These are phyloP conservation scores for Boletus rex-veris DNA, from an alignment of 768 basidiomycete species.

Conservation along the genomic window DNA sequence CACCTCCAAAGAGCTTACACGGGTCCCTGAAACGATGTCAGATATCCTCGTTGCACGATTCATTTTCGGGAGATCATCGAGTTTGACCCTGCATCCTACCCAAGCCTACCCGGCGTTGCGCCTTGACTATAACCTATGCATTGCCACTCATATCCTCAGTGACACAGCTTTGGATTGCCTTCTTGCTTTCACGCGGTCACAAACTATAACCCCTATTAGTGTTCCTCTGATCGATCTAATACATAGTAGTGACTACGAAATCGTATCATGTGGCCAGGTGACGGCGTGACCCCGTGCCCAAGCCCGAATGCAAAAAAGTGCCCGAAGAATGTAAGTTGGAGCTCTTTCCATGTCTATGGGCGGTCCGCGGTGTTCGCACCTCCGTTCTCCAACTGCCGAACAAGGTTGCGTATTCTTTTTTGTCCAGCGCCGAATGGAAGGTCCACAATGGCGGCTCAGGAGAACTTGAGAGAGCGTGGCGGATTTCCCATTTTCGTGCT, in stretches of 20 bases:
- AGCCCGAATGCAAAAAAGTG: not conserved
- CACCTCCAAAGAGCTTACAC: not conserved
- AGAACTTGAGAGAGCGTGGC: not conserved
- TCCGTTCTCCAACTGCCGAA: slow-evolving; percentile 2
- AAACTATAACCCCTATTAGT: slow-evolving; percentile 5
- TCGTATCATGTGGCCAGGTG: slow-evolving; percentile 8
- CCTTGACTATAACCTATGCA: not conserved
- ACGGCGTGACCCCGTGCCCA: too few species aligned
- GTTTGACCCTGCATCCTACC: not conserved
- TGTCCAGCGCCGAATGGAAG: slow-evolving; percentile 17
- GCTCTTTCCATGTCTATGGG: not conserved
- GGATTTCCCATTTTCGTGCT: slow-evolving; percentile 6
- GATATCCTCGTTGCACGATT: not conserved
- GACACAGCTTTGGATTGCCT: slow-evolving; percentile 1
- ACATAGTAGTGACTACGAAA: not conserved
- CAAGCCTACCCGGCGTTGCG: not conserved
- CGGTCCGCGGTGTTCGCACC: slow-evolving; percentile 13
- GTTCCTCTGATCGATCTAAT: slow-evolving; percentile 1
- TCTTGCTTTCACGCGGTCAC: not conserved
- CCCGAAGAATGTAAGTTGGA: slow-evolving; percentile 9
- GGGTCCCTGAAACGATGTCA: not conserved
- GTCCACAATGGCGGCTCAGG: slow-evolving; percentile 5
- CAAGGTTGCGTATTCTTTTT: slow-evolving; percentile 1
- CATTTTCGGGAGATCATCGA: not conserved
- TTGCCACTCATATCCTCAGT: not conserved